Base-by-base conservation (phyloP, 257 asterid genomes). In the Penstemon davidsonii region DNA sequence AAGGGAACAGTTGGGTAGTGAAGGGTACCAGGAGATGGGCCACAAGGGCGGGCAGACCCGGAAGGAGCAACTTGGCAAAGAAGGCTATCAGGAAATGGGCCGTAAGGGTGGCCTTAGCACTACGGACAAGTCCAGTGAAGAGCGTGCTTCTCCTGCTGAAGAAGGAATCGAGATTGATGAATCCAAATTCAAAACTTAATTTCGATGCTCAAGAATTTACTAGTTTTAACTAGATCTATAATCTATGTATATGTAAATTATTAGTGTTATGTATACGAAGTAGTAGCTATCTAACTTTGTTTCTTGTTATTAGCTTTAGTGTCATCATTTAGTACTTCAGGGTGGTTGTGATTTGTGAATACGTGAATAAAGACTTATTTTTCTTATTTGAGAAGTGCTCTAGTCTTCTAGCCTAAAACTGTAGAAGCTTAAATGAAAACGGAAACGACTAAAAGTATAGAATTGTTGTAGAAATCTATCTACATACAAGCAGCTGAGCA, bases 21-120 rank as follows among this genome's bases (percentile, higher is more conserved):
- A 83, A 55, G 91, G 96, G 58, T 88, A 86, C 69, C 94, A 86
- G 55, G 88, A 88, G 12, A 76, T 89, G 46, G 90, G 93, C 9
- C 84, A 85, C 52, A 74, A 77, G 4, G 89, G 96, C 67, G 93
- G 96, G 69, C 89, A 83, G 72, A 84, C 87, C 1, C 72, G 96
- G 41, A 82, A 79, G 60, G 88, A 84, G 65, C 93, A 88, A 67
- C 53, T 83, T 6, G 90, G 95, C 0, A 70, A 69, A 60, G 76
- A 81, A 75, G 91, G 96, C 3, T 86, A 82, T 55, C 84, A 81
- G 76, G 84, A 86, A 52, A 83, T 86, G 87, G 93, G 93, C 0
- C 77, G 86, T 8, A 84, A 88, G 42, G 91, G 93, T 3, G 91
- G 89, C 0, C 80, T 82, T 12, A 79, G 78, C 75, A 78, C 90